phyloP scores from a whole-genome alignment of 2,329 filamentous ascomycete genomes.

The Metarhizium brunneum region DNA sequence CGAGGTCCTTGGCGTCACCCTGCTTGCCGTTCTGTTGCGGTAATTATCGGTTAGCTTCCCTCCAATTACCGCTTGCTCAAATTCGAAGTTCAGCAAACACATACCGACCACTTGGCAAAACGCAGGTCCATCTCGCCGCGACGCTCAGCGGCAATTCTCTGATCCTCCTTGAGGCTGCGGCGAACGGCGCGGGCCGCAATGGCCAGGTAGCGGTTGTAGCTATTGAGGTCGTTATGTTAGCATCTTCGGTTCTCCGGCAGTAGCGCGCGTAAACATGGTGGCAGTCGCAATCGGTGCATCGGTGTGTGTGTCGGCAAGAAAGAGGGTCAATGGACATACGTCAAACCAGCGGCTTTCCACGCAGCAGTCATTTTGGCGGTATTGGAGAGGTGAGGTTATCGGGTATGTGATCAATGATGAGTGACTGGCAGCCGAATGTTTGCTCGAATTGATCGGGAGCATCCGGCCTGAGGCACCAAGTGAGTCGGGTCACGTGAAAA shows the following conservation, averaged over 20 bases:
- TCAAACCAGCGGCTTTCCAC: constrained; percentile 97
- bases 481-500: constrained; percentile 11
- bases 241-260: background rate
- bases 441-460: constrained; percentile 21
- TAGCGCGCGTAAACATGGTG: background rate
- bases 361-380: constrained; percentile 81
- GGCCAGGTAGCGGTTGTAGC: constrained; percentile 99
- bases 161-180: constrained; percentile 92
- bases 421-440: constrained; percentile 25
- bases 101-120: constrained; percentile 92
- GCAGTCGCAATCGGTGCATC: background rate
- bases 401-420: constrained; percentile 18
- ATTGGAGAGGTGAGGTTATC: constrained; percentile 16
- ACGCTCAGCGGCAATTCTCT: constrained; percentile 78
- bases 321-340: constrained; percentile 52
- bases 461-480: constrained; percentile 22
- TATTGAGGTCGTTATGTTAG: constrained; percentile 30
- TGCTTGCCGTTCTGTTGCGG: constrained; percentile 83
- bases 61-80: constrained; percentile 12
- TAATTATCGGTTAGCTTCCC: constrained; percentile 15
- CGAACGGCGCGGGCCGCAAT: constrained; percentile 91
- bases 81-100: constrained; percentile 8
- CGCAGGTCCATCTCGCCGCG: constrained; percentile 82
- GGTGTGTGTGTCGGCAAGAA: background rate
- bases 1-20: constrained; percentile 71